Base-by-base conservation (phyloP, 2,329 filamentous ascomycete species). In the Colletotrichum lini region DNA sequence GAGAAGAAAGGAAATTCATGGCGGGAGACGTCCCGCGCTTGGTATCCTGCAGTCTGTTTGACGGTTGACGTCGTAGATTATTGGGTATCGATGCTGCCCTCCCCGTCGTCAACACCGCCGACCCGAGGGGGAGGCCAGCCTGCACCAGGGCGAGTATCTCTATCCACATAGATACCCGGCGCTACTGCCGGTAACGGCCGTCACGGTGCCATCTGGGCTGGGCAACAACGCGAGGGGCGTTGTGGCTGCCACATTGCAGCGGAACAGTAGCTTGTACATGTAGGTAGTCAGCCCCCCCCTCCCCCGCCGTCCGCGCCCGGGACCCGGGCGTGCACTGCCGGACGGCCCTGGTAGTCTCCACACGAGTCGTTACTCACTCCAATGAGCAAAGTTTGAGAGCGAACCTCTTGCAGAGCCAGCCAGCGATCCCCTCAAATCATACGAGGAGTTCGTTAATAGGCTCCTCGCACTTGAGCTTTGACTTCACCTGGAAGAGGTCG, bases 381-480 rank as follows among this genome's bases (percentile, higher is more conserved):
- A 63, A 67, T 68, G 21, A 65, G 68, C 57, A 71, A 71, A 35
- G 26, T 35, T 58, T 67, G 64, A 68, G 64, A 30, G 4, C 53
- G 35, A 42, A 53, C 23, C 23, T 38, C 47, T 47, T 35, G 56
- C 47, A 53, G 12, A 52, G 13, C 35, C 21, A 40, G 21, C 16
- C 16, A 18, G n/a, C 6, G n/a, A 10, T 60, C 5, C 13, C 35
- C 5, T 57, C n/a, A 42, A 42, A 15, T 53, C 30, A 35, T 58
- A 50, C 30, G 53, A 21, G 35, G 35, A 8, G 13, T 15, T 21
- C 23, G 35, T 21, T 18, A 23, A 62, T 30, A 50, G 59, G n/a
- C n/a, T 50, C 45, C 45, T 50, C 45, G n/a, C 7, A 49, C 50
- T 40, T 40, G 30, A 38, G 45, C 47, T 26, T 26, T 62, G 13